Conservation (phyloP, 2,329 filamentous ascomycete genomes). For the Eurotiales sp. region DNA sequence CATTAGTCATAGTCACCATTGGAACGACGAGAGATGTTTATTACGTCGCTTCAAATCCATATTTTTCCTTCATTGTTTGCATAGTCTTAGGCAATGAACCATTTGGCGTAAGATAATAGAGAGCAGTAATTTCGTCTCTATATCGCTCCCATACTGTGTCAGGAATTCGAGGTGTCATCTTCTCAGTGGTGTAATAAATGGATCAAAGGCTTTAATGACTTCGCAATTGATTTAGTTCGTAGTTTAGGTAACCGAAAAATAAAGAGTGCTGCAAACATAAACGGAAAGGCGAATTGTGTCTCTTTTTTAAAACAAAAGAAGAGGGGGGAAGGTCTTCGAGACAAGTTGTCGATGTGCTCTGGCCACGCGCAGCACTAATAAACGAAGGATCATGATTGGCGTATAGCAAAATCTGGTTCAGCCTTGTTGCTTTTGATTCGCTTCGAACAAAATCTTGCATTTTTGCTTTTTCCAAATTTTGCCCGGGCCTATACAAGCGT, state of each 20-base stretch:
- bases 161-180: slow-evolving; percentile 4
- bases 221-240: too few species aligned
- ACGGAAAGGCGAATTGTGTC: too few species aligned
- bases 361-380: background rate
- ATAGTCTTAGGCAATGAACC: slow-evolving; percentile 6
- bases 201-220: too few species aligned
- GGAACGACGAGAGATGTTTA: background rate
- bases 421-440: slow-evolving; percentile 5
- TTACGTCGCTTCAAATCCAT: slow-evolving; percentile 8
- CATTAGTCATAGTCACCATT: background rate
- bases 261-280: too few species aligned
- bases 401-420: background rate
- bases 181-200: too few species aligned
- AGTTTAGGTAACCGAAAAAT: too few species aligned
- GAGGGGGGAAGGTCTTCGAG: too few species aligned
- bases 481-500: too few species aligned
- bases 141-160: slow-evolving; percentile 1
- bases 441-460: background rate
- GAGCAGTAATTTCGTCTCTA: slow-evolving; percentile 4
- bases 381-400: background rate
- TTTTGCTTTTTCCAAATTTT: background rate
- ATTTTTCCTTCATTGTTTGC: slow-evolving; percentile 2
- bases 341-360: too few species aligned
- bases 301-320: too few species aligned
- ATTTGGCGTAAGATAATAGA: slow-evolving; percentile 1